Evolutionary conservation across 225 moss, liverwort and hornwort species (phyloP).

Genomic region (Physcomitrellopsis africana): DNA sequence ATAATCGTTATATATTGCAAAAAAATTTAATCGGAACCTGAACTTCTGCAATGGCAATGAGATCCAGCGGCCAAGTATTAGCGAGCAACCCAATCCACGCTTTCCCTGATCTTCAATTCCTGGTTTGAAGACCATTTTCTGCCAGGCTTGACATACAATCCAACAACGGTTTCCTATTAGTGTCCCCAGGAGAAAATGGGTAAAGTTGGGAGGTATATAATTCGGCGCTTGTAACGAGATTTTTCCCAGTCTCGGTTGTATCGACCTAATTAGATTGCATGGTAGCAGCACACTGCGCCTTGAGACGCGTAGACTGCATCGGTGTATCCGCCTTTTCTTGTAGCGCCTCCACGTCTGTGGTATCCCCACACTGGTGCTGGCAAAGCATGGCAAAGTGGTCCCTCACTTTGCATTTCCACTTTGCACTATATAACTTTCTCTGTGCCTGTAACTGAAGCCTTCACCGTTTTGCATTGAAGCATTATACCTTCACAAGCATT

Average conservation of each 20-base stretch:
- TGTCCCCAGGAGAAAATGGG: no score
- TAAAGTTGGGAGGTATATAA: no score
- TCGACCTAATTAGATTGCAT: constrained; percentile 12
- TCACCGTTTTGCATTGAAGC: background rate
- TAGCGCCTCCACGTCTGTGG: constrained; percentile 39
- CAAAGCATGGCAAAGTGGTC: constrained; percentile 39
- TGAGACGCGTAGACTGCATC: constrained; percentile 34
- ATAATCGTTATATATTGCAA: no score
- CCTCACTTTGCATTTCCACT: constrained; percentile 12
- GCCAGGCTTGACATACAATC: no score
- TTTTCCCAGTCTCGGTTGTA: constrained; percentile 29
- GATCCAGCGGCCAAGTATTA: no score
- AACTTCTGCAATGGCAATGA: no score
- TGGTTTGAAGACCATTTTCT: no score
- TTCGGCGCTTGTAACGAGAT: background rate
- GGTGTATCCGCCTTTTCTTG: constrained; percentile 37
- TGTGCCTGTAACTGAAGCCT: background rate
- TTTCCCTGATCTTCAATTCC: no score
- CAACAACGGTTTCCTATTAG: no score
- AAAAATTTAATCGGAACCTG: no score
- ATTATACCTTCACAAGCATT: background rate
- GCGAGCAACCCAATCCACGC: no score
- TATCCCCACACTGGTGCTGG: background rate
- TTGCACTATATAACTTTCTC: constrained; percentile 8
- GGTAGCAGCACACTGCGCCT: background rate